Base-by-base conservation (phyloP, 2,329 filamentous ascomycete species). In the Sclerotiophoma versabilis region DNA sequence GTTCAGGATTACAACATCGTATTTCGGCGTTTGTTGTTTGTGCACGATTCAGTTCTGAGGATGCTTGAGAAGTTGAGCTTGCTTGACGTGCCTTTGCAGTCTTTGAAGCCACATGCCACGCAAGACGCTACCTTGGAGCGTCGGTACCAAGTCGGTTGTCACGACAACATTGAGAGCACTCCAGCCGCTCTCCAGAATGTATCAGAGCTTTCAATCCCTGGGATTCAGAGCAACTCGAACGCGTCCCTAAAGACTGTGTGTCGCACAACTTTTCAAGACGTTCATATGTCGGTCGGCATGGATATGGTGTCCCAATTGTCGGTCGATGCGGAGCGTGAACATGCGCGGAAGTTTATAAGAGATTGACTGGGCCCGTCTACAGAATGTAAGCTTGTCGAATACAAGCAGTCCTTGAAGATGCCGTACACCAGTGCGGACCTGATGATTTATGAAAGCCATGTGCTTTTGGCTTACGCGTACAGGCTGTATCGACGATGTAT, bases 11-110 rank as follows among this genome's bases (percentile, higher is more conserved):
- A 61, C 20, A 12, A 26, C 4, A 12, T 22, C 2, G 22, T 27
- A 6, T 59, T 63, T n/a, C 42, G 49, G 20, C 38, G 33, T 11
- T 39, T 60, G 1, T 36, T 59, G 8, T 63, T 59, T 25, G 33
- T 44, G 12, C 7, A 29, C 9, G 29, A 32, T 4, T 33, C 36
- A 1, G 9, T 56, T 15, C n/a, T 45, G 3, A 20, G n/a, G 11
- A 54, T 51, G 2, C 14, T 54, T 12, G 19, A 19, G 1, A 58
- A 14, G 27, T 20, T 55, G 12, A 32, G n/a, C 12, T 45, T 12
- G 7, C 27, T 60, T 15, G 12, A 30, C 1, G 19, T 55, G 15
- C 23, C 49, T 10, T 2, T 12, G 7, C 19, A 12, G 22, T 5
- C 25, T 10, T 37, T 20, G 6, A 29, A 26, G 26, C 5, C 37